Base-by-base conservation (phyloP, 768 basidiomycete genomes). In the Kwoniella sp. region DNA sequence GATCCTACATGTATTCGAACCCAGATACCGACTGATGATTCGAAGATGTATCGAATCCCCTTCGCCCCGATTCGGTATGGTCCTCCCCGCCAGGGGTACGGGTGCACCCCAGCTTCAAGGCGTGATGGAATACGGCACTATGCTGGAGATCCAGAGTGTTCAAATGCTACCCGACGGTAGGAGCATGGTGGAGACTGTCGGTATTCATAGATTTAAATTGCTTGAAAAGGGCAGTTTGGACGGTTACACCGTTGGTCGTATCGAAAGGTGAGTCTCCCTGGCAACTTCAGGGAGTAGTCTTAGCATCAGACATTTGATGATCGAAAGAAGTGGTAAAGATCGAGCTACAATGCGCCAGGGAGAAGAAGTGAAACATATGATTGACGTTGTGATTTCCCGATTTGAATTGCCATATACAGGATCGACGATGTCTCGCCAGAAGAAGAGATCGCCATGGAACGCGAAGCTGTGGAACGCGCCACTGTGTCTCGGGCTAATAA, bases 21-120 rank as follows among this genome's bases (percentile, higher is more conserved):
- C 95, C 0, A 85, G 90, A 83, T 94, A 97, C 78, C 88, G 95
- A 7, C 84, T 98, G 55, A 97, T 98, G 95, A 88, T 98, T 58
- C 89, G 95, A 24, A 87, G 95, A n/a, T 92, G 90, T 77, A 87
- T 97, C 61, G 88, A 91, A 71, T 86, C 85, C 17, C 83, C 85
- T 4, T 82, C 82, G 47, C 90, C 90, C n/a, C 83, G 84, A 24
- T 96, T 98, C 79, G 95, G 95, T 37, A 97, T 97, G 91, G 85
- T 96, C 73, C 88, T 95, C 82, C 88, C 90, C 15, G 83, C 85
- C 2, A 80, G 83, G 27, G 73, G 70, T 1, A 56, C 69, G 0
- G 69, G 66, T 22, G 76, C 81, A 24, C 80, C 82, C 0, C 76
- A 65, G 79, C 80, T 72, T 53, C 84, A 64, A 78, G 85, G 83